A percentile compares a stretch with the other conserved stretches of the same genome.
These are phyloP conservation scores for Tieghemiomyces parasiticus DNA, from an alignment of 192 early-diverging fungal species.

Conservation along the genomic window DNA sequence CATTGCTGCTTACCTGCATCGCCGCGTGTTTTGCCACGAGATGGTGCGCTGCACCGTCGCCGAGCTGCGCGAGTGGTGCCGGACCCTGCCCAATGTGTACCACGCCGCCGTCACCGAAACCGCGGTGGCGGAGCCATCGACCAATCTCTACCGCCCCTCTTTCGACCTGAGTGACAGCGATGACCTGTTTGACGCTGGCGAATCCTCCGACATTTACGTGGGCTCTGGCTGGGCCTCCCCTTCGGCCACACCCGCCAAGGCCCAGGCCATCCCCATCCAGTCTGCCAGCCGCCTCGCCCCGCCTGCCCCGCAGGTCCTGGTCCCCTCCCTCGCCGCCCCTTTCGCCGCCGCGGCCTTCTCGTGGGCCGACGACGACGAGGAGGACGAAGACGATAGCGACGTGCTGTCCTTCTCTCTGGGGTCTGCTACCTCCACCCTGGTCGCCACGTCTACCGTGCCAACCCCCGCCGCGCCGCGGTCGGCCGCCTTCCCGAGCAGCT, in stretches of 20 bases:
- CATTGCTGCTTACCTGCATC: conserved; percentile 42
- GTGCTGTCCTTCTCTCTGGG: background rate
- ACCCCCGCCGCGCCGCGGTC: background rate
- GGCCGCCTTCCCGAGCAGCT: background rate
- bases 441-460: background rate
- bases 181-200: conserved; percentile 11
- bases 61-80: conserved; percentile 34
- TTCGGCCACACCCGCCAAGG: no score
- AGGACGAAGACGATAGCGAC: background rate
- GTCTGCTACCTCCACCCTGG: conserved; percentile 5
- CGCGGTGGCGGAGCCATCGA: background rate
- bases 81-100: conserved; percentile 25
- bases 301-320: background rate
- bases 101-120: conserved; percentile 13
- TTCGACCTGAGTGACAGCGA: background rate
- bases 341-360: conserved; percentile 21
- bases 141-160: background rate
- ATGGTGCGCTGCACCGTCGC: conserved; percentile 32
- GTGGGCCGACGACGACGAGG: conserved; percentile 31
- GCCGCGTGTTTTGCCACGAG: conserved; percentile 42
- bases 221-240: conserved; percentile 8
- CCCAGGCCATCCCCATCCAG: conserved; percentile 6
- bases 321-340: conserved; percentile 11
- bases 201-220: conserved; percentile 20
- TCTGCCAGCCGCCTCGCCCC: background rate